Evolutionary conservation across 1,284 basidiomycete genomes (phyloP).

Genomic region (Schizophyllum commune): DNA sequence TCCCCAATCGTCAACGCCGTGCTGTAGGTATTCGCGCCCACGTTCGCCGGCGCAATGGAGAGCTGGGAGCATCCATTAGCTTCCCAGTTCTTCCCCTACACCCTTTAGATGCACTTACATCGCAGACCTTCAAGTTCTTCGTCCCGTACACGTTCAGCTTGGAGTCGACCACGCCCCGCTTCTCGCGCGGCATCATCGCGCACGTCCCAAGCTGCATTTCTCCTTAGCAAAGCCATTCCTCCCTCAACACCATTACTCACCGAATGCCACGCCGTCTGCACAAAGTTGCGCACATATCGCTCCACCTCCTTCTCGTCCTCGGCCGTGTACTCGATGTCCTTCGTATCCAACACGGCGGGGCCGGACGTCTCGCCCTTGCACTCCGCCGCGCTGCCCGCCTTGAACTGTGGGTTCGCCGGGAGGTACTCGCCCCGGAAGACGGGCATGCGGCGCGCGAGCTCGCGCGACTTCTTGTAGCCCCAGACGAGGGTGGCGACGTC

Average conservation of each 20-base stretch:
- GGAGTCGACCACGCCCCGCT: conserved; percentile 55
- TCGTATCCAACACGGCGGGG: conserved; percentile 33
- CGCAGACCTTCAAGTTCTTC: conserved; percentile 42
- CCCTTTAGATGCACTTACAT: too few relatives aligned
- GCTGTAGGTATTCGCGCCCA: conserved; percentile 18
- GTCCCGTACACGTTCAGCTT: conserved; percentile 59
- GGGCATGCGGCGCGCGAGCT: conserved; percentile 49
- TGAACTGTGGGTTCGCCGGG: conserved; percentile 41
- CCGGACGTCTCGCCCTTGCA: conserved; percentile 17
- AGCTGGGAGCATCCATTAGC: conserved; percentile 18
- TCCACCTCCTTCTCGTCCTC: conserved; percentile 53
- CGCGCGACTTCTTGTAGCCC: conserved; percentile 52
- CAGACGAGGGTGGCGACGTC: conserved; percentile 47
- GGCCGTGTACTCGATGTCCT: conserved; percentile 42
- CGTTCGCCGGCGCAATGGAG: conserved; percentile 24
- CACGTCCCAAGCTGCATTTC: conserved; percentile 59
- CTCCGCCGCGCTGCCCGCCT: conserved; percentile 35
- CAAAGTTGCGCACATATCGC: conserved; percentile 24
- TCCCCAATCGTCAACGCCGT: conserved; percentile 16
- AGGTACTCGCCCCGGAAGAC: conserved; percentile 46
- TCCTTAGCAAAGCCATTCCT: too few relatives aligned
- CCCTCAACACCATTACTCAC: too few relatives aligned
- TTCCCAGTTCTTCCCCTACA: too few relatives aligned
- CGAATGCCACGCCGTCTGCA: neutral
- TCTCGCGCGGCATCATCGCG: conserved; percentile 52